Evolutionary conservation across 805 yeast species (phyloP).

Genomic region (Candida loeiensis): DNA sequence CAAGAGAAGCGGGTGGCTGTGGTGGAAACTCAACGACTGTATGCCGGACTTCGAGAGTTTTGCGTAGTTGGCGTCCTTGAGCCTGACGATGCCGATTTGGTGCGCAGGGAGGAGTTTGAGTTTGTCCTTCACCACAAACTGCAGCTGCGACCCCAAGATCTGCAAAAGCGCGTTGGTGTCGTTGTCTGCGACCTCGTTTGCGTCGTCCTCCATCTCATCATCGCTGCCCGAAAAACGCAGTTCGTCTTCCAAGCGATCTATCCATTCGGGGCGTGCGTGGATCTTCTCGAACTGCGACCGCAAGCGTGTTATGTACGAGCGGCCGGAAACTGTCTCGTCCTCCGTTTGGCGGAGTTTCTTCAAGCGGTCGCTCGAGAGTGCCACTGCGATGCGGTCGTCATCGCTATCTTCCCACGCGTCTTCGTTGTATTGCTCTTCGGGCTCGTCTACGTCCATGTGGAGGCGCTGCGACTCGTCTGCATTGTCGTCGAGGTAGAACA

Average conservation of each 20-base stretch:
- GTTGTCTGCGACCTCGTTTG: constrained; percentile 9
- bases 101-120: constrained; percentile 64
- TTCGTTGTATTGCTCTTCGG: constrained; percentile 32
- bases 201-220: constrained; percentile 16
- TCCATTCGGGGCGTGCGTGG: constrained; percentile 89
- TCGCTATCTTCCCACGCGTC: constrained; percentile 84
- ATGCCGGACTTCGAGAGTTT: constrained; percentile 72
- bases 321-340: constrained; percentile 57
- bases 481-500: constrained; percentile 44
- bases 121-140: constrained; percentile 42
- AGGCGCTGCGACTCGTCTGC: constrained; percentile 28
- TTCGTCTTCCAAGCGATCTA: constrained; percentile 39
- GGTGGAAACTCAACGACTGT: constrained; percentile 85
- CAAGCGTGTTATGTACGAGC: constrained; percentile 57
- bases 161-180: constrained; percentile 30
- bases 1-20: constrained; percentile 71
- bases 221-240: constrained; percentile 22
- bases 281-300: constrained; percentile 68
- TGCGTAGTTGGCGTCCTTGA: constrained; percentile 80
- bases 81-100: constrained; percentile 69
- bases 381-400: constrained; percentile 69
- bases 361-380: constrained; percentile 58
- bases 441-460: constrained; percentile 16
- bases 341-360: constrained; percentile 68
- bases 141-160: constrained; percentile 29